Conservation (phyloP, 2,329 filamentous ascomycete species). For the Colletotrichum chlorophyti region DNA sequence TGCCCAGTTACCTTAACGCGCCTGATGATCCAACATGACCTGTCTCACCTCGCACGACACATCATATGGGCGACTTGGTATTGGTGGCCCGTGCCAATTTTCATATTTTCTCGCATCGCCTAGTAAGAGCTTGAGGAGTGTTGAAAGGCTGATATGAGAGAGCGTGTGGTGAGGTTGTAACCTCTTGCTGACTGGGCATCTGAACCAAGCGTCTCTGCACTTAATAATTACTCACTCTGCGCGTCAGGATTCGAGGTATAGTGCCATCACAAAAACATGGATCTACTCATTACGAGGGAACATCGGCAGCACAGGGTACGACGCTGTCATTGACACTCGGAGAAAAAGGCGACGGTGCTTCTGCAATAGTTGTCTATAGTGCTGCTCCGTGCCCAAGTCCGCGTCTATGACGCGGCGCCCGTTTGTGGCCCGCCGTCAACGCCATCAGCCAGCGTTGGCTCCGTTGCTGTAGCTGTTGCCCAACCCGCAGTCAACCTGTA, state of each 20-base stretch:
- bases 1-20: slow-evolving; percentile 23
- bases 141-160: background rate
- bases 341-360: background rate
- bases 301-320: background rate
- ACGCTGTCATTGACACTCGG: background rate
- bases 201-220: background rate
- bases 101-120: too few relatives aligned
- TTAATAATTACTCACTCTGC: background rate
- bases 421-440: slow-evolving; percentile 21
- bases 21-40: background rate
- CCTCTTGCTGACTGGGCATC: slow-evolving; percentile 45
- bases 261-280: slow-evolving; percentile 1
- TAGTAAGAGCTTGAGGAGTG: too few relatives aligned
- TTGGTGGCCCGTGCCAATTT: slow-evolving; percentile 4
- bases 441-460: slow-evolving; percentile 14
- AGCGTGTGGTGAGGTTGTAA: slow-evolving; percentile 19
- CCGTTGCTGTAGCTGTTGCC: slow-evolving; percentile 6
- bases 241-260: background rate
- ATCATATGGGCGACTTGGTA: slow-evolving; percentile 3
- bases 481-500: background rate
- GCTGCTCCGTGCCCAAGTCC: slow-evolving; percentile 13
- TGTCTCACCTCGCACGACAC: slow-evolving; percentile 21
- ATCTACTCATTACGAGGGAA: background rate
- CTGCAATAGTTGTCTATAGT: slow-evolving; percentile 24
- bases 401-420: slow-evolving; percentile 13